Percentiles rank a stretch among this genome's conserved stretches.
Conservation (phyloP, 306 rosid species). For the Sicyos edulis region DNA sequence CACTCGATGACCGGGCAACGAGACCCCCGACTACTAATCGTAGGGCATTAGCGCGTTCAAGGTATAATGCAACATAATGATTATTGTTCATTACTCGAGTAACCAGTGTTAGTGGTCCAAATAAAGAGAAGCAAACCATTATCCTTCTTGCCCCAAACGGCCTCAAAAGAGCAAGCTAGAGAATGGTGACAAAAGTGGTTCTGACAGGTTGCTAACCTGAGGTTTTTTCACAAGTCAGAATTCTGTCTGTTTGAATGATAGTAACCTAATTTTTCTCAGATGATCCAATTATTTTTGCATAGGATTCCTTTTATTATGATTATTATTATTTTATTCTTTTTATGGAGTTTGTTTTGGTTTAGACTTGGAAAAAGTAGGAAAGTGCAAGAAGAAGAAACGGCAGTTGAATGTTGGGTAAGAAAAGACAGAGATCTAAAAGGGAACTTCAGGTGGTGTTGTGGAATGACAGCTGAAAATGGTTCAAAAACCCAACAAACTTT, state of each 20-base stretch:
- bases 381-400: not conserved
- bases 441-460: not conserved
- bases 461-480: constrained; percentile 15
- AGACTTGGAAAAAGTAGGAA: not conserved
- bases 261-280: not conserved
- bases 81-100: too few relatives aligned
- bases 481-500: constrained; percentile 16
- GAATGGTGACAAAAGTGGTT: constrained; percentile 9
- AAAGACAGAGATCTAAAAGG: not conserved
- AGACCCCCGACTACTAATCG: too few relatives aligned
- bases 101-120: too few relatives aligned
- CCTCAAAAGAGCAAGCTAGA: not conserved
- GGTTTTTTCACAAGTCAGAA: not conserved
- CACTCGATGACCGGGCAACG: too few relatives aligned
- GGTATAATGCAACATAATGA: too few relatives aligned
- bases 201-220: not conserved
- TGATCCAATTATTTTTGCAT: constrained; percentile 5
- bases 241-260: not conserved
- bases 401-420: constrained; percentile 18
- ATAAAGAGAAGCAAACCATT: too few relatives aligned
- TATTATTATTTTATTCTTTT: not conserved
- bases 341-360: not conserved
- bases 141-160: too few relatives aligned
- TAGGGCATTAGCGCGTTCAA: too few relatives aligned
- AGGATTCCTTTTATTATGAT: not conserved